Evolutionary conservation across 192 early-diverging fungal species (phyloP).

Genomic region (Gigaspora rosea): DNA sequence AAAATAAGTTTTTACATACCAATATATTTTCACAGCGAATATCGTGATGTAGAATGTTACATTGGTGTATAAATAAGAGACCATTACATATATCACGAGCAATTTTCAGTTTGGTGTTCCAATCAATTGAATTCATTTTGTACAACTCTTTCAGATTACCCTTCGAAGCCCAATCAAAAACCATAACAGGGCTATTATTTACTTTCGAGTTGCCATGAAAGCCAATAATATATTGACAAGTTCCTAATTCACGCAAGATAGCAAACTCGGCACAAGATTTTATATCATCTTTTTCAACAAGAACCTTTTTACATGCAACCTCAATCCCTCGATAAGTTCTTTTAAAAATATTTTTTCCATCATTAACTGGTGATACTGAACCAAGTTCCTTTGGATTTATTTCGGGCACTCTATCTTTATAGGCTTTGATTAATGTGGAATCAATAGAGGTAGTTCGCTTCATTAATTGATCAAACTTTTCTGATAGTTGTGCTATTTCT

Average conservation of each 20-base stretch:
- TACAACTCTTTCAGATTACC: constrained; percentile 1
- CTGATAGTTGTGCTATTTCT: neutral
- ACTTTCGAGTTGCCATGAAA: neutral
- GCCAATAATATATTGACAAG: neutral
- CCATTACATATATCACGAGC: no score
- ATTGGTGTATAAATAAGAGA: neutral
- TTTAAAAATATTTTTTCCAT: no score
- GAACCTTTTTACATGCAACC: neutral
- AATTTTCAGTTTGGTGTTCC: neutral
- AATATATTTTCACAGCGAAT: neutral
- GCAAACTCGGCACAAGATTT: neutral
- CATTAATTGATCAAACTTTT: neutral
- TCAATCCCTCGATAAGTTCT: neutral
- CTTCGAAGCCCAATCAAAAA: neutral
- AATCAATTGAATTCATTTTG: neutral
- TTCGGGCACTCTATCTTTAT: no score
- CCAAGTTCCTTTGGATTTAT: no score
- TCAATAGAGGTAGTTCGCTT: neutral
- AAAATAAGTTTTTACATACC: neutral
- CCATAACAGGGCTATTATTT: neutral
- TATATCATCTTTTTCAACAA: neutral
- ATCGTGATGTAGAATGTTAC: neutral
- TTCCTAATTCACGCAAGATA: neutral
- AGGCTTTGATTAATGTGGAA: no score
- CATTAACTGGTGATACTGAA: no score